Evolutionary conservation across 1,139 yeast species (phyloP).

Genomic region (Blastobotrys aristatus): DNA sequence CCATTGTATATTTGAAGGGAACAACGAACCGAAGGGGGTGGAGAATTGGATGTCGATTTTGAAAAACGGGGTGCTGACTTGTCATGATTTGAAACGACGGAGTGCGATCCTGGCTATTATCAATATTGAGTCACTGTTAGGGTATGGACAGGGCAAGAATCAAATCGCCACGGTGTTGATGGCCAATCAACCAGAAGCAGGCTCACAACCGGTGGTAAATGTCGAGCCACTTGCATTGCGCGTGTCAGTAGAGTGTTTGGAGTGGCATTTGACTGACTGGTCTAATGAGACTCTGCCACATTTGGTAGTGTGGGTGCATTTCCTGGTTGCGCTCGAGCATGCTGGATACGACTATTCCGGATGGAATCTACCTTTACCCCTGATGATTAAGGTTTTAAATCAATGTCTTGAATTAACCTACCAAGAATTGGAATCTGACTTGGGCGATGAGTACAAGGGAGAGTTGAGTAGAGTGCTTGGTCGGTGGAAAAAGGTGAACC

Average conservation of each 20-base stretch:
- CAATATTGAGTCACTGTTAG: conserved; percentile 28
- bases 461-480: background rate
- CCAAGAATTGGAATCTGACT: conserved; percentile 3
- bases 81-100: background rate
- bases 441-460: background rate
- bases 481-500: conserved; percentile 5
- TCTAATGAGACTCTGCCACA: conserved; percentile 8
- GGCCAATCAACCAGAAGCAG: background rate
- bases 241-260: background rate
- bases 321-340: conserved; percentile 5
- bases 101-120: conserved; percentile 23
- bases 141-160: conserved; percentile 22
- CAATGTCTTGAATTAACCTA: conserved; percentile 5
- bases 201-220: background rate
- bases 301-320: conserved; percentile 15
- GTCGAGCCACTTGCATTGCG: background rate
- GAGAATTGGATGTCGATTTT: background rate
- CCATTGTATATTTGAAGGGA: conserved; percentile 12
- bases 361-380: background rate
- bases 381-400: conserved; percentile 2
- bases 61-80: background rate
- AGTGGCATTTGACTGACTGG: conserved; percentile 1
- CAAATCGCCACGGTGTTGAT: background rate
- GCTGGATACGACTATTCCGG: background rate
- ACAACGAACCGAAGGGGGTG: background rate